A percentile compares a stretch with the other conserved stretches of the same genome.
Evolutionary conservation across 75 land plant species (phyloP).

Genomic region (Cryptomeria japonica): DNA sequence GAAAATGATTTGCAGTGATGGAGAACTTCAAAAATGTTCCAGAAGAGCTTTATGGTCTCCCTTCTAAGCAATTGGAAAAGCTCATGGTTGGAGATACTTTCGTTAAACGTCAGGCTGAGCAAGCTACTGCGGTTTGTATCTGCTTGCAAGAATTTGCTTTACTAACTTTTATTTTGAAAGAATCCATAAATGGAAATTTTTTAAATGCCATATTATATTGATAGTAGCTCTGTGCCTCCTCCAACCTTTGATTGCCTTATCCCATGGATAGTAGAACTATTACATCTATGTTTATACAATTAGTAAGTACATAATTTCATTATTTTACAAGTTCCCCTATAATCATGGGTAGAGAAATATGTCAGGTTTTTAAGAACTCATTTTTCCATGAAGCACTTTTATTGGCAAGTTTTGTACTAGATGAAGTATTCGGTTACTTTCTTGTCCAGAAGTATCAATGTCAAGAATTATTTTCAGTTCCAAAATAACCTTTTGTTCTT

Average conservation of each 20-base stretch:
- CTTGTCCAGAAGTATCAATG: not conserved
- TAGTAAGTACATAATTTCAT: not conserved
- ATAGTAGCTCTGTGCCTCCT: not conserved
- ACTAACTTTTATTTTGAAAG: not conserved
- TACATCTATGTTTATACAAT: not conserved
- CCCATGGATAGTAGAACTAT: not conserved
- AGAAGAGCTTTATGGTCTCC: slow-evolving; percentile 60
- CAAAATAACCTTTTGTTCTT: not conserved
- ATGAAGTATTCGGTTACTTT: not conserved
- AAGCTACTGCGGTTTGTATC: slow-evolving; percentile 59
- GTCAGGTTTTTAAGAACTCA: not conserved
- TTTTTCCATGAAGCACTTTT: not conserved
- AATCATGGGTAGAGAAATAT: not conserved
- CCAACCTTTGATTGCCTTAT: not conserved
- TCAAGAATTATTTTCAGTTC: not conserved
- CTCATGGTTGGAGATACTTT: slow-evolving; percentile 84
- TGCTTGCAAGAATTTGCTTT: not conserved
- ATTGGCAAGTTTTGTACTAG: not conserved
- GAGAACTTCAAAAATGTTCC: slow-evolving; percentile 86
- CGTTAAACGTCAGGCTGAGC: slow-evolving; percentile 46
- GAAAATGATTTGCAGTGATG: slow-evolving; percentile 46
- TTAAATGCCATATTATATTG: not conserved
- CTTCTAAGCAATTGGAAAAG: slow-evolving; percentile 85
- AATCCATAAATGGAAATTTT: not conserved
- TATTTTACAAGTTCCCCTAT: not conserved